Conservation (phyloP, 1,139 yeast species). For the Candida pseudocylindracea region DNA sequence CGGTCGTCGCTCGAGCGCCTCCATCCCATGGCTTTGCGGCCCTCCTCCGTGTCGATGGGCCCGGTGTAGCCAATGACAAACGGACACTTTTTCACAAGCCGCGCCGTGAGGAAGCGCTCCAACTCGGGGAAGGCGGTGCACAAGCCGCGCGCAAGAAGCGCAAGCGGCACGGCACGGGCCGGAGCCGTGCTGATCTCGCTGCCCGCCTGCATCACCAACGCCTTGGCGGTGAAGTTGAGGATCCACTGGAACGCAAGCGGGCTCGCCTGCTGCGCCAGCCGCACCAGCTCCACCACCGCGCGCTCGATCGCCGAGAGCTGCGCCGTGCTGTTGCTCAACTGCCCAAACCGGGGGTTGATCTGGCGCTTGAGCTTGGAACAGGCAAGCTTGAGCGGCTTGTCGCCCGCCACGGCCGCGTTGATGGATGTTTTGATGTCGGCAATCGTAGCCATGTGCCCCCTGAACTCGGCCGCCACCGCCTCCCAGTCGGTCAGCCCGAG, state of each 20-base stretch:
- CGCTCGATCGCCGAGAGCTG: conserved; percentile 32
- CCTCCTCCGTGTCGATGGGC: conserved; percentile 58
- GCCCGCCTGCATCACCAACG: conserved; percentile 78
- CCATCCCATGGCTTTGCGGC: conserved; percentile 79
- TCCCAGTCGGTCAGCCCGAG: conserved; percentile 11
- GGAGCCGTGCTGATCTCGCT: conserved; percentile 74
- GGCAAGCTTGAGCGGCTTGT: conserved; percentile 19
- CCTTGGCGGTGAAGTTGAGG: conserved; percentile 64
- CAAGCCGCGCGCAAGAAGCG: conserved; percentile 24
- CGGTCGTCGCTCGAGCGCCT: conserved; percentile 27
- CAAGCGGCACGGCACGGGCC: conserved; percentile 62
- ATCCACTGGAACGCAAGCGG: conserved; percentile 47
- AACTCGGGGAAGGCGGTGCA: conserved; percentile 41
- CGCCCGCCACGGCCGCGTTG: conserved; percentile 19
- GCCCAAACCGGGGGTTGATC: conserved; percentile 81
- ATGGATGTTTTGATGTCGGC: conserved; percentile 34
- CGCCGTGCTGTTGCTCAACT: conserved; percentile 44
- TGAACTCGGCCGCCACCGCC: conserved; percentile 21
- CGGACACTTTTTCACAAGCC: conserved; percentile 85
- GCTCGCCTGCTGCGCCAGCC: conserved; percentile 15
- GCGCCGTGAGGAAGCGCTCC: conserved; percentile 44
- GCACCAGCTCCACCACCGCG: conserved; percentile 27
- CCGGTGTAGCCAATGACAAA: conserved; percentile 64
- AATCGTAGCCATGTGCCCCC: conserved; percentile 32
- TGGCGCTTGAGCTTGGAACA: conserved; percentile 33